Evolutionary conservation across 1,284 basidiomycete genomes (phyloP).

Genomic region (Cutaneotrichosporon dermatis): DNA sequence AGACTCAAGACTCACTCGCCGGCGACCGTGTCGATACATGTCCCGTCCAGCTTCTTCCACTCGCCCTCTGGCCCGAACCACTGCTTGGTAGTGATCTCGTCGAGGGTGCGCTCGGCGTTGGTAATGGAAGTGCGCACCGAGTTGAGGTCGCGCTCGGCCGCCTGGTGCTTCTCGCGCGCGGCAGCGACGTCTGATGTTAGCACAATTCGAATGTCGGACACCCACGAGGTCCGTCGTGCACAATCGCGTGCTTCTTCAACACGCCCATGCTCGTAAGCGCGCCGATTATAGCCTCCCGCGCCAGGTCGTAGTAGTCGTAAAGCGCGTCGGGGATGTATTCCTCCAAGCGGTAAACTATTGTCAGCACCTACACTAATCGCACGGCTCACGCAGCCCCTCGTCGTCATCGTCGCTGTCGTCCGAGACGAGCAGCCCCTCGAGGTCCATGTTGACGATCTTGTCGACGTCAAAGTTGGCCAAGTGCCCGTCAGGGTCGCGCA

Average conservation of each 20-base stretch:
- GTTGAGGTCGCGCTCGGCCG: constrained; percentile 51
- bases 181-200: constrained; percentile 37
- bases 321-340: constrained; percentile 83
- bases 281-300: constrained; percentile 62
- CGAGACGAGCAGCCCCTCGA: constrained; percentile 13
- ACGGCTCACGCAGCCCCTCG: constrained; percentile 22
- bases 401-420: constrained; percentile 16
- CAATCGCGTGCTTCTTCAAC: constrained; percentile 17
- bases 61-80: constrained; percentile 81
- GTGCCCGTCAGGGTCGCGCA: constrained; percentile 14
- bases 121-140: constrained; percentile 27
- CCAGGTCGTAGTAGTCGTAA: constrained; percentile 67
- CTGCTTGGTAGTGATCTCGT: constrained; percentile 50
- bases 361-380: background rate
- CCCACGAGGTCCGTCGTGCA: constrained; percentile 39
- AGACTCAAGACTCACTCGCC: constrained; percentile 68
- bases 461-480: constrained; percentile 16
- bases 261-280: constrained; percentile 44
- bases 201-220: background rate
- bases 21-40: constrained; percentile 72
- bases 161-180: constrained; percentile 58
- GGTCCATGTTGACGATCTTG: constrained; percentile 9
- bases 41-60: constrained; percentile 88
- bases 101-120: constrained; percentile 29
- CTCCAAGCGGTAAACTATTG: constrained; percentile 70